Evolutionary conservation across 2,329 filamentous ascomycete species (phyloP).

Genomic region (Nemania abortiva): DNA sequence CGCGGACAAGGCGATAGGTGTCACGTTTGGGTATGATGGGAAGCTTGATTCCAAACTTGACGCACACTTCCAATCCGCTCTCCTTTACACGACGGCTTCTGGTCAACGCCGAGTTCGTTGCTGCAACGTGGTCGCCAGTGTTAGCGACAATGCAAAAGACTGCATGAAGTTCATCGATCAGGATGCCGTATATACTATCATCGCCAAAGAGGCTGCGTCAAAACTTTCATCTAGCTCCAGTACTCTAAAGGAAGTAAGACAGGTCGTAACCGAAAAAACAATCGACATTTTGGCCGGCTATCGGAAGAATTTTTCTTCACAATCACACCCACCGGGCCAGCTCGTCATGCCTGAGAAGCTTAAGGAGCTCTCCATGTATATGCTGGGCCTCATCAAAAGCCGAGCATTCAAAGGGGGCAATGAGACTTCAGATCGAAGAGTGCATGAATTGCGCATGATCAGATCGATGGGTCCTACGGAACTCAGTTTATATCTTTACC

Average conservation of each 20-base stretch:
- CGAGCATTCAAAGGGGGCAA: conserved; percentile 93
- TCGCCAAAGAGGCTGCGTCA: conserved; percentile 94
- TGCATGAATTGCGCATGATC: conserved; percentile 92
- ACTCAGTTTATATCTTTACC: conserved; percentile 92
- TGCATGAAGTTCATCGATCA: conserved; percentile 95
- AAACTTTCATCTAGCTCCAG: conserved; percentile 78
- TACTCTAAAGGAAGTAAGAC: conserved; percentile 86
- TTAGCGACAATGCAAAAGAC: conserved; percentile 86
- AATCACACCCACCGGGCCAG: conserved; percentile 88
- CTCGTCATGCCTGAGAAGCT: conserved; percentile 95
- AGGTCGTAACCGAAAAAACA: conserved; percentile 86
- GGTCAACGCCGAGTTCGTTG: conserved; percentile 93
- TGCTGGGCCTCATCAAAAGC: conserved; percentile 88
- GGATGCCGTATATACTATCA: conserved; percentile 87
- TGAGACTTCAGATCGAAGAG: conserved; percentile 89
- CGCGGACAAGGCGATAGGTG: conserved; percentile 90
- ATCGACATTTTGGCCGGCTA: conserved; percentile 94
- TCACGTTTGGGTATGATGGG: conserved; percentile 94
- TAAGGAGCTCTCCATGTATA: conserved; percentile 97
- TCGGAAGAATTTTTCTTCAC: conserved; percentile 87
- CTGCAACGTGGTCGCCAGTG: conserved; percentile 91
- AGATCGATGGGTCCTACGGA: conserved; percentile 88
- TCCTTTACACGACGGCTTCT: conserved; percentile 91
- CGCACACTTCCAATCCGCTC: conserved; percentile 94
- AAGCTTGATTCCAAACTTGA: conserved; percentile 98